Evolutionary conservation across 495 filamentous ascomycete genomes (phyloP).

Genomic region (Paragyromitra xinjiangensis): DNA sequence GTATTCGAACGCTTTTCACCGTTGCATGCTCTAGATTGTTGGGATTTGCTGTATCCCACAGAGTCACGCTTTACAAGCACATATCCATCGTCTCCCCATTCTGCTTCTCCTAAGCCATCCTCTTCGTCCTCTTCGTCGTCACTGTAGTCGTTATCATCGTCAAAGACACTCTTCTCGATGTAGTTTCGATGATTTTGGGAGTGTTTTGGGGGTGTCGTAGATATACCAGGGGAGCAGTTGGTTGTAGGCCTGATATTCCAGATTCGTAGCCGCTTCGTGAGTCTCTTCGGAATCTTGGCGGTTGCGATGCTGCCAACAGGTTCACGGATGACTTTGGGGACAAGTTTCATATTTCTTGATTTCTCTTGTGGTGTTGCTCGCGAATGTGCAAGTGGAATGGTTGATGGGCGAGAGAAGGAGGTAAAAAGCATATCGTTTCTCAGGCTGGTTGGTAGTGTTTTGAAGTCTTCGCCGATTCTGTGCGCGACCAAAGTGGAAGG

Average conservation of each 20-base stretch:
- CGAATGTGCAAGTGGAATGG: not conserved
- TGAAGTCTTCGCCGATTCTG: not conserved
- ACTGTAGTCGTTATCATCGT: conserved; percentile 17
- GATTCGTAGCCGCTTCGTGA: not conserved
- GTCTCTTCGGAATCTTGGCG: not conserved
- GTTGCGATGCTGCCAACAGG: not conserved
- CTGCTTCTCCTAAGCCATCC: not conserved
- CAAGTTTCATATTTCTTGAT: not conserved
- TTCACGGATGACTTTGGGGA: conserved; percentile 10
- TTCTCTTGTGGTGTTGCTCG: not conserved
- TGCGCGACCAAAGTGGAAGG: not conserved
- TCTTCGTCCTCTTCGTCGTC: conserved; percentile 17
- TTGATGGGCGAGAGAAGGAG: not conserved
- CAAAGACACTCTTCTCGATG: conserved; percentile 22
- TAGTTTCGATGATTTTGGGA: conserved; percentile 5
- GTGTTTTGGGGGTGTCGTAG: not conserved
- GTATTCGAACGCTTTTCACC: conserved; percentile 18
- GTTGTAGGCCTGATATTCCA: conserved; percentile 2
- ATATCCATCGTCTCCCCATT: conserved; percentile 13
- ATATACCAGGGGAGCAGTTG: not conserved
- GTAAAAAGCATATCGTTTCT: conserved; percentile 1
- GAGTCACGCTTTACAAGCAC: not conserved
- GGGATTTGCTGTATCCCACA: not conserved
- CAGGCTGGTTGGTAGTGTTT: not conserved
- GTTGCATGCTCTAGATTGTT: not conserved